phyloP scores from a whole-genome alignment of 257 asterid genomes.

The Echium plantagineum region DNA sequence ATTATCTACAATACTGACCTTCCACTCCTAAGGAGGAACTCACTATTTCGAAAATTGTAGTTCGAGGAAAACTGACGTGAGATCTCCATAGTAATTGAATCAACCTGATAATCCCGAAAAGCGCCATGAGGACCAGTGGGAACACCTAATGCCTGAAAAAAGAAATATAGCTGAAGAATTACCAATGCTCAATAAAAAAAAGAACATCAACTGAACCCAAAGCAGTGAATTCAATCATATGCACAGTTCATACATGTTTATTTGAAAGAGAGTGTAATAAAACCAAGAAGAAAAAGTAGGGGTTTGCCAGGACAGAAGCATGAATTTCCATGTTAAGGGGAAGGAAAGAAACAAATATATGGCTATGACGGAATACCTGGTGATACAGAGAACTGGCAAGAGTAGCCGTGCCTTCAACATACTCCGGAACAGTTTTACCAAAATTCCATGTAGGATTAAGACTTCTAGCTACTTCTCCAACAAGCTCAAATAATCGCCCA shows the following conservation, averaged over 20 bases:
- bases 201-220: background rate
- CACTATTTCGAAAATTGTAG: slow-evolving; percentile 28
- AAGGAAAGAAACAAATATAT: background rate
- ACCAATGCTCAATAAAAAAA: slow-evolving; percentile 1
- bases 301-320: background rate
- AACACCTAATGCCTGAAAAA: slow-evolving; percentile 94
- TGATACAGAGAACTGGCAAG: slow-evolving; percentile 82
- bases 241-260: background rate
- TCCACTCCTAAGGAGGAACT: slow-evolving; percentile 65
- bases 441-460: slow-evolving; percentile 75
- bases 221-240: background rate
- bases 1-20: slow-evolving; percentile 34
- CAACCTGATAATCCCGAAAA: slow-evolving; percentile 96
- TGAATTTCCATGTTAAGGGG: background rate
- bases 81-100: slow-evolving; percentile 81
- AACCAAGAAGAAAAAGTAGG: too few relatives aligned
- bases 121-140: slow-evolving; percentile 98
- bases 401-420: slow-evolving; percentile 82
- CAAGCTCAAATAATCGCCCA: slow-evolving; percentile 44
- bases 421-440: slow-evolving; percentile 59
- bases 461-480: slow-evolving; percentile 58
- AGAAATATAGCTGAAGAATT: too few relatives aligned
- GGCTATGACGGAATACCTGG: slow-evolving; percentile 42
- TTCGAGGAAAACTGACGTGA: slow-evolving; percentile 43
- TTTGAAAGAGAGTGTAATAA: too few relatives aligned